Base-by-base conservation (phyloP, 148 eudicot genomes). In the Pouteria glomerata region DNA sequence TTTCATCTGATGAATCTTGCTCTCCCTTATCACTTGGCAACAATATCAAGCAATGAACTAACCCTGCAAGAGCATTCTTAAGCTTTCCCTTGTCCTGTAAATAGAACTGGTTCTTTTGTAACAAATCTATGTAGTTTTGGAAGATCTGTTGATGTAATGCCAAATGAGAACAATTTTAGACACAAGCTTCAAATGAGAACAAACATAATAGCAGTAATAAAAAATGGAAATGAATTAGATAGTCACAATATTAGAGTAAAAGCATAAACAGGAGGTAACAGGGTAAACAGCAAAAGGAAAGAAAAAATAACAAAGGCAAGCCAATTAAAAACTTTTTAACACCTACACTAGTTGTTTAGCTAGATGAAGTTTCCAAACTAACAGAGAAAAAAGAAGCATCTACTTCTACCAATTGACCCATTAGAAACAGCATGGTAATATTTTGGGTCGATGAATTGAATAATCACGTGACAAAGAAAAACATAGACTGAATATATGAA, bases 41-140 rank as follows among this genome's bases (percentile, higher is more conserved):
- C 73, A 95, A 70, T 58, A 89, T 86, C 60, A 95, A 80, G 88
- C 98, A 91, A 75, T 79, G 86, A 57, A 82, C 76, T 75, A 95
- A 79, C 52, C 93, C 86, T 37, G 84, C 78, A 60, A 95, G 90
- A 69, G 78, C 81, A 65, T 78, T 80, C 84, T 89, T 89, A 58
- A 95, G 86, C 78, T 87, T 91, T 79, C 87, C 85, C 80, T 85
- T 89, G 58, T 95, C 98, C 78, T 86, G 85, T 45, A 85, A 69
- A 76, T 83, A 78, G 74, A 89, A 85, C 76, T 91, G 93, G 80
- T 86, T 91, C 82, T 85, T 89, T 56, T 78, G 86, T 16, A 95
- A 75, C 37, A 95, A 65, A 73, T 89, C 91, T 59, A 81, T 89
- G 42, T 88, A 95, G 77, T 82, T 88, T 71, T 89, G 91, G 69